Evolutionary conservation across 2,329 filamentous ascomycete species (phyloP).

Genomic region (Monosporascus sp.): DNA sequence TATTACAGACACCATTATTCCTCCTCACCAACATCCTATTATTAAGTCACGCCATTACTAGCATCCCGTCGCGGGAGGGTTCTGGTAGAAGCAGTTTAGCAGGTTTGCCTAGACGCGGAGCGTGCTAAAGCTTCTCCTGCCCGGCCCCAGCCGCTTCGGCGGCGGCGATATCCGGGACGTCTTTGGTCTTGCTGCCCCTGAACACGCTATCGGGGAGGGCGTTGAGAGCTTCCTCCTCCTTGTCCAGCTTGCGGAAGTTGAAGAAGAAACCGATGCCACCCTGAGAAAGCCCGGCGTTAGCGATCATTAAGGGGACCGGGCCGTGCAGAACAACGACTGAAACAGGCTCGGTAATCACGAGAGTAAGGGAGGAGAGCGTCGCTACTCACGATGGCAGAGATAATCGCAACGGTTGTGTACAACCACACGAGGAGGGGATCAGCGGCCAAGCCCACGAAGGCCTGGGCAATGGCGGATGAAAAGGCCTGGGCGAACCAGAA

Average conservation of each 20-base stretch:
- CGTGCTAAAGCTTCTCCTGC: conserved; percentile 19
- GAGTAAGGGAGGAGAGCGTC: not conserved
- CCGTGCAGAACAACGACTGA: too few species aligned
- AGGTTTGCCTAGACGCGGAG: conserved; percentile 17
- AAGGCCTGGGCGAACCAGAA: conserved; percentile 66
- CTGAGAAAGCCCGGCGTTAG: not conserved
- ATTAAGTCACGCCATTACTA: too few species aligned
- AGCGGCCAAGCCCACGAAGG: conserved; percentile 46
- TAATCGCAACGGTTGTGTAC: conserved; percentile 60
- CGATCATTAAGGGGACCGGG: not conserved
- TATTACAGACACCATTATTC: too few species aligned
- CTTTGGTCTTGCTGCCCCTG: conserved; percentile 18
- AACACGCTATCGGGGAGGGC: conserved; percentile 37
- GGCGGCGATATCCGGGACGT: conserved; percentile 17
- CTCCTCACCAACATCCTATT: too few species aligned
- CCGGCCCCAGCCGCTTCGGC: conserved; percentile 17
- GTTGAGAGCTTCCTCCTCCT: conserved; percentile 62
- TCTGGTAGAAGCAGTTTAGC: too few species aligned
- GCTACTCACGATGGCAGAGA: conserved; percentile 45
- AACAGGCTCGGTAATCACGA: too few species aligned
- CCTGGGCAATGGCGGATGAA: conserved; percentile 62
- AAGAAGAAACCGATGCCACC: conserved; percentile 64
- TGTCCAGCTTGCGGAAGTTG: conserved; percentile 56
- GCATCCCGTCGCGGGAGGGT: too few species aligned
- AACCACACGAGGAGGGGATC: conserved; percentile 71